Percentiles rank a stretch among this genome's conserved stretches.
Conservation (phyloP, 768 basidiomycete genomes). For the Tulasnella sp. region DNA sequence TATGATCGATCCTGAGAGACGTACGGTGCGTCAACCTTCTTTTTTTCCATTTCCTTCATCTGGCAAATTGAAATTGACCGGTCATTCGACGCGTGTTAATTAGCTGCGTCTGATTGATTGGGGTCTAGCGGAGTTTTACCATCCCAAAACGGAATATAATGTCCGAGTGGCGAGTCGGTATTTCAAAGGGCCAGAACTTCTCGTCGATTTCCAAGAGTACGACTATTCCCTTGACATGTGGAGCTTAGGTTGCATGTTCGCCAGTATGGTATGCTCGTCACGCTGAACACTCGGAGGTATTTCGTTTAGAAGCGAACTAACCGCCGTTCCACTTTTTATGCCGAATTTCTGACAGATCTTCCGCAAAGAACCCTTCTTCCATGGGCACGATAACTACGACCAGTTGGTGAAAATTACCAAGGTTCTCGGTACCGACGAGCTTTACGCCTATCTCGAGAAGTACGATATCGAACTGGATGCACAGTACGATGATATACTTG, state of each 20-base stretch:
- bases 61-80: neutral
- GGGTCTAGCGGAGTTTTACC: conserved; percentile 75
- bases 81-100: neutral
- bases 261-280: conserved; percentile 55
- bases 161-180: conserved; percentile 68
- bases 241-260: conserved; percentile 72
- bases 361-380: conserved; percentile 70
- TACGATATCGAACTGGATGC: conserved; percentile 66
- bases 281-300: neutral
- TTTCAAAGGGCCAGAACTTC: conserved; percentile 68
- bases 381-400: conserved; percentile 68
- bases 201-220: conserved; percentile 68
- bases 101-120: conserved; percentile 64
- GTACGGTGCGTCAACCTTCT: conserved; percentile 44
- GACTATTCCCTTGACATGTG: conserved; percentile 71
- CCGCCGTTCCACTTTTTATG: neutral
- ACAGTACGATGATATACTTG: conserved; percentile 54
- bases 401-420: conserved; percentile 67
- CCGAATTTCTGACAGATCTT: conserved; percentile 49
- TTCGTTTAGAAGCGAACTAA: neutral
- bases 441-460: conserved; percentile 55
- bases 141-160: conserved; percentile 64
- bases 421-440: conserved; percentile 62
- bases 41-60: neutral
- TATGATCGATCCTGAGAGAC: conserved; percentile 64